Evolutionary conservation across 75 land plant species (phyloP), one percentile per base, ranked within the genome.

Genomic region (Adiantum capillusveneris): DNA sequence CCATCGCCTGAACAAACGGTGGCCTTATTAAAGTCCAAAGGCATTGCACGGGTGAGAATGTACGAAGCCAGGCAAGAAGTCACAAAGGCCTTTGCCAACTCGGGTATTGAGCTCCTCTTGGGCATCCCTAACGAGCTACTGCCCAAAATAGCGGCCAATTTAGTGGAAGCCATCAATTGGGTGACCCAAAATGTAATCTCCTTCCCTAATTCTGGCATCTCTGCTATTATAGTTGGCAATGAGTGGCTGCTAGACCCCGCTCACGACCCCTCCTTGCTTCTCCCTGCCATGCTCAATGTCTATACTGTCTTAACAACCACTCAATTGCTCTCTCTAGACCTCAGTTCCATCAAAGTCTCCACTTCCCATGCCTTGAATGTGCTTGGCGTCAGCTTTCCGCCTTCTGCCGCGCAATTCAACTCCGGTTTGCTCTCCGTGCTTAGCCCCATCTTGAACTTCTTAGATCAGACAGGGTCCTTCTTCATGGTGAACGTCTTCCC

Each of bases 11-110:
- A 59, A 2, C 11, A 51, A n/a, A 78, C 73, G 3, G 74, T 71
- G 9, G 44, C 75, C 30, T 66, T 86, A 17, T 73, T 85, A 51
- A 62, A 62, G 13, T 64, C 76, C 16, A 45, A 59, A 17, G 20
- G 28, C 13, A 60, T 85, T 29, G 43, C 20, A 25, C 46, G 53
- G 7, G 82, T 81, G 53, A 70, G 66, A 54, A 62, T 86, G 59
- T 90, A 71, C 62, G 90, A 78, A 57, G 59, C 90, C 51, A 64
- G 86, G 67, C 77, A 76, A 0, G 56, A 63, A 11, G 65, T 87
- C 25, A 60, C 83, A 44, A 0, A n/a, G 21, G 87, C 90, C n/a
- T 72, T 90, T 11, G 48, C 84, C 43, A 65, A 75, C 74, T 65
- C 82, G 16, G 64, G 64, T 53, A 72, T 86, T 9, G 70, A 78